These are phyloP conservation scores for Castanopsis chinensis DNA, from an alignment of 306 rosid species.

Conservation along the genomic window DNA sequence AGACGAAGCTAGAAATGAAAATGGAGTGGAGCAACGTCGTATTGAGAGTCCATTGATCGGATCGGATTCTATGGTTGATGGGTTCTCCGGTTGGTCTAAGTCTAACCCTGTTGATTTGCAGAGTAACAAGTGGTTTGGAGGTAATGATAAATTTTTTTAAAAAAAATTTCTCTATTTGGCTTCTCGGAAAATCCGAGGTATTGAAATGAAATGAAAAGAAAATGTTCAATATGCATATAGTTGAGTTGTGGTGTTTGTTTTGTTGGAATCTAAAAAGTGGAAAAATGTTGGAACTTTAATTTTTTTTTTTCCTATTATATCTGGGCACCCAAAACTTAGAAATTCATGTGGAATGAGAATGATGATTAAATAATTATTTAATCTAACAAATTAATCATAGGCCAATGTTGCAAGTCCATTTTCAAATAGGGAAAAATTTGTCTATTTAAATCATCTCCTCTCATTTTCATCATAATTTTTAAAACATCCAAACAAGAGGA, in stretches of 20 bases:
- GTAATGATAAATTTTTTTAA: conserved; percentile 45
- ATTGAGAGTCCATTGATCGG: conserved; percentile 30
- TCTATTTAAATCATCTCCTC: too few species aligned
- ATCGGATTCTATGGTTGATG: conserved; percentile 43
- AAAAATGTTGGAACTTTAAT: not conserved
- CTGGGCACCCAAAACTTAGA: not conserved
- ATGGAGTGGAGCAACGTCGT: conserved; percentile 19
- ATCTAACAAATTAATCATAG: too few species aligned
- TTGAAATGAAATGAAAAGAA: not conserved
- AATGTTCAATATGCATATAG: not conserved
- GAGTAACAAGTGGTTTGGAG: conserved; percentile 53
- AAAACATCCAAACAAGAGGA: too few species aligned
- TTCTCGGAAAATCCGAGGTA: not conserved
- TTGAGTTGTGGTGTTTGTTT: not conserved
- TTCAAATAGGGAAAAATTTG: too few species aligned
- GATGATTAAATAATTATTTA: too few species aligned
- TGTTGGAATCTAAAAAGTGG: not conserved
- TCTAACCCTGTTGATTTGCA: conserved; percentile 36
- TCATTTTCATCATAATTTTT: too few species aligned
- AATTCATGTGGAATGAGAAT: too few species aligned
- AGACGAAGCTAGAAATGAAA: conserved; percentile 20
- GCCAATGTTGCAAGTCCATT: too few species aligned
- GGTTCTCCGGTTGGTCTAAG: conserved; percentile 81
- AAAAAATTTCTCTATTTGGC: not conserved
- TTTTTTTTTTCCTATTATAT: not conserved